Conservation (phyloP, 2,329 filamentous ascomycete species). For the Tolypocladium ophioglossoides region DNA sequence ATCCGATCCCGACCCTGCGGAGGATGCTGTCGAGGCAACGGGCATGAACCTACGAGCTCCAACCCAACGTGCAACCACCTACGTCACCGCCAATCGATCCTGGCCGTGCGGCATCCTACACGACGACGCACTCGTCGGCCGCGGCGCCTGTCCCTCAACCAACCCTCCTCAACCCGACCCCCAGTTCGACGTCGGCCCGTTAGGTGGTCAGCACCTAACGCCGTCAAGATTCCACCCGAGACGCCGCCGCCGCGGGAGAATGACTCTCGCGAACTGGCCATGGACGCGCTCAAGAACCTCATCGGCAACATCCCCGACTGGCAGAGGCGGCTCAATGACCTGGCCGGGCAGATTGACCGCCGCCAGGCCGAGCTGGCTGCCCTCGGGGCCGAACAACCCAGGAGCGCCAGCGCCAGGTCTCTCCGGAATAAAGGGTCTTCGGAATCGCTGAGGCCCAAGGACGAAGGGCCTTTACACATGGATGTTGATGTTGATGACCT, state of each 20-base stretch:
- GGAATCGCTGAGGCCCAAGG: constrained; percentile 40
- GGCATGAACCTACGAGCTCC: background rate
- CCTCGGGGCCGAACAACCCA: constrained; percentile 21
- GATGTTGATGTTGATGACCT: constrained; percentile 9
- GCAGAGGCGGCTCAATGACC: constrained; percentile 46
- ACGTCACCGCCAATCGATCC: background rate
- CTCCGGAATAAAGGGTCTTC: constrained; percentile 41
- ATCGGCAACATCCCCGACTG: constrained; percentile 48
- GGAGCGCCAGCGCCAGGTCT: constrained; percentile 24
- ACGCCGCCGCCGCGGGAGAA: constrained; percentile 17
- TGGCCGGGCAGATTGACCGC: constrained; percentile 49
- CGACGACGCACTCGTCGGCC: too few species aligned
- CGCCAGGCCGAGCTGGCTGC: constrained; percentile 51
- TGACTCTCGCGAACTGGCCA: constrained; percentile 27
- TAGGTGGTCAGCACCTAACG: constrained; percentile 20
- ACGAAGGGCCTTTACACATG: constrained; percentile 25
- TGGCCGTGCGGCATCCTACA: background rate
- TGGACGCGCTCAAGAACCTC: constrained; percentile 47
- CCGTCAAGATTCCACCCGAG: constrained; percentile 12
- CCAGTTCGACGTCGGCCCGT: constrained; percentile 10
- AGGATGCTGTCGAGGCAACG: background rate
- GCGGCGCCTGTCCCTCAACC: background rate
- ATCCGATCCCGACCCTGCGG: background rate
- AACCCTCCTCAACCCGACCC: background rate
- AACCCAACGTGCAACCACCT: background rate